A percentile compares a stretch with the other conserved stretches of the same genome.
phyloP scores from a whole-genome alignment of 2,329 filamentous ascomycete species.

The Ceratocystis eucalypticola region DNA sequence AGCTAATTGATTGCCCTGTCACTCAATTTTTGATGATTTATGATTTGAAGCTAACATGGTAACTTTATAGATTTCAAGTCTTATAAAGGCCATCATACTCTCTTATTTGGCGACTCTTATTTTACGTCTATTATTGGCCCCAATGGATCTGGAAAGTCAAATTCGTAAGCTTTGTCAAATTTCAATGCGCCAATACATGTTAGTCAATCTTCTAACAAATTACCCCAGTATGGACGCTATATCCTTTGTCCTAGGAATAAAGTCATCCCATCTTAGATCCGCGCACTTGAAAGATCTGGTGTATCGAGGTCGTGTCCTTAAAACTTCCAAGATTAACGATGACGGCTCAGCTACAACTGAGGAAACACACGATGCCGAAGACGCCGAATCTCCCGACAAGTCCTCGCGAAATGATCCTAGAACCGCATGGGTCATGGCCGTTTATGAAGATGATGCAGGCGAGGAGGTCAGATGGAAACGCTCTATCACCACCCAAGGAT shows the following conservation, averaged over 20 bases:
- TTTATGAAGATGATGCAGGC: constrained; percentile 93
- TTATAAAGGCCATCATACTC: constrained; percentile 89
- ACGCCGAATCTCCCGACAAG: constrained; percentile 44
- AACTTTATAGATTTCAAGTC: constrained; percentile 78
- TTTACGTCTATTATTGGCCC: constrained; percentile 98
- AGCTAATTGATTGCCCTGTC: not conserved
- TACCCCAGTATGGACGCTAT: constrained; percentile 83
- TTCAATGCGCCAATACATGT: not conserved
- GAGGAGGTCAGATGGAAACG: constrained; percentile 95
- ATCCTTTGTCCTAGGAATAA: constrained; percentile 95
- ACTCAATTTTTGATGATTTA: not conserved
- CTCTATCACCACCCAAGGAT: constrained; percentile 73
- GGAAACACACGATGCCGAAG: constrained; percentile 47
- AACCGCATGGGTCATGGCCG: constrained; percentile 97
- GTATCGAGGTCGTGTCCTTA: constrained; percentile 86
- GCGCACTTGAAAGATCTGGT: constrained; percentile 87
- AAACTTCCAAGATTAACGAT: constrained; percentile 83
- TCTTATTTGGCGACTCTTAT: constrained; percentile 93
- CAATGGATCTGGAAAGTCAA: constrained; percentile 98
- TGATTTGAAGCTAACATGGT: constrained; percentile 8
- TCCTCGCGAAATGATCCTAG: constrained; percentile 72
- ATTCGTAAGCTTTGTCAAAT: constrained; percentile 52
- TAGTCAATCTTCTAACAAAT: not conserved
- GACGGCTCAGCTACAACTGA: constrained; percentile 60
- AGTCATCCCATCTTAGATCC: constrained; percentile 93